These are phyloP conservation scores for Luffa acutangula DNA, from an alignment of 306 rosid genomes.

Conservation along the genomic window DNA sequence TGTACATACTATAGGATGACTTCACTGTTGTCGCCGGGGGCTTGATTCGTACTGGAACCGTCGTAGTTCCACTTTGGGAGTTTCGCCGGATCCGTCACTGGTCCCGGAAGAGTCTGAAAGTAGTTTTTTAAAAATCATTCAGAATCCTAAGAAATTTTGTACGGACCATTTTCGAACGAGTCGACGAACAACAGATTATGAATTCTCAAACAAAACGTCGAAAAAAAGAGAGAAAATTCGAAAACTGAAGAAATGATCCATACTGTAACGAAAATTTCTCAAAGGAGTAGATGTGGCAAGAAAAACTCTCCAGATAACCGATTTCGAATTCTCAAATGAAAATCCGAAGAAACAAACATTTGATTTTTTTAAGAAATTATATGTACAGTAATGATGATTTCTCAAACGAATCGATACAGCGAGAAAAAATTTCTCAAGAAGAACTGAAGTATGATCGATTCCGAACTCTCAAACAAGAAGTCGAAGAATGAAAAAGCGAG, in stretches of 20 bases:
- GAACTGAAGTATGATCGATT: background rate
- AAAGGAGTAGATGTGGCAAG: background rate
- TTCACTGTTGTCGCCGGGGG: conserved; percentile 42
- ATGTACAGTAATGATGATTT: background rate
- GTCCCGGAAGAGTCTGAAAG: conserved; percentile 32
- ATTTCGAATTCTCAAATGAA: background rate
- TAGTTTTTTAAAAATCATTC: background rate
- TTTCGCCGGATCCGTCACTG: conserved; percentile 29
- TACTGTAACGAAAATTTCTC: background rate
- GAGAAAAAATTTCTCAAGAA: background rate
- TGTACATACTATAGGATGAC: conserved; percentile 35
- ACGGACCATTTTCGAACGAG: background rate
- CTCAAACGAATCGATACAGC: background rate
- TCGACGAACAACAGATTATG: background rate
- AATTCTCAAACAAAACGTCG: background rate
- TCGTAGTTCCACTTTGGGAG: conserved; percentile 52
- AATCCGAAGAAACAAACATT: background rate
- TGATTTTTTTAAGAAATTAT: background rate
- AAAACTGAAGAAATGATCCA: background rate
- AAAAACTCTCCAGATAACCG: background rate
- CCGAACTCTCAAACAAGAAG: background rate
- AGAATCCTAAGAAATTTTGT: background rate
- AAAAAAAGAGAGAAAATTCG: background rate
- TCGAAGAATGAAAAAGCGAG: background rate
- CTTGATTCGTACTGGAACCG: conserved; percentile 48